Percentiles rank a stretch among this genome's conserved stretches.
Evolutionary conservation across 176 grass and related monocot genomes (phyloP).

Genomic region (Poa pratensis): DNA sequence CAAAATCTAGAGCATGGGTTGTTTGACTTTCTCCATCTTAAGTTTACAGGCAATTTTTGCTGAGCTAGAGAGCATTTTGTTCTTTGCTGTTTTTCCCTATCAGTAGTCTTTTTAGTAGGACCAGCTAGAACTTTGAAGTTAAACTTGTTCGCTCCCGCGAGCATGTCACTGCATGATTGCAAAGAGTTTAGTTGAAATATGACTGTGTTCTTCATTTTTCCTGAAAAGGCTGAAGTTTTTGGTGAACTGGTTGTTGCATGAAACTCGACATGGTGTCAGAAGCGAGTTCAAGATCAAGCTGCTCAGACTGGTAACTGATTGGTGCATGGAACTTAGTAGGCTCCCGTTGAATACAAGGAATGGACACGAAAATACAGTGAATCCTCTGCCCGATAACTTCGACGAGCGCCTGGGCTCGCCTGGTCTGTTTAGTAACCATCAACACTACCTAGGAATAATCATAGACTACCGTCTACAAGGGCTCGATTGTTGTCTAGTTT

Average conservation of each 20-base stretch:
- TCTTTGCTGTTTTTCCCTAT: too few relatives aligned
- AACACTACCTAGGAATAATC: constrained; percentile 20
- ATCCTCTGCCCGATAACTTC: neutral
- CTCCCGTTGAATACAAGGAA: too few relatives aligned
- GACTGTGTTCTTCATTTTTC: neutral
- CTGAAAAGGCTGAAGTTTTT: neutral
- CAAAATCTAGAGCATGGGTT: constrained; percentile 2
- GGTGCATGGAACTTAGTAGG: too few relatives aligned
- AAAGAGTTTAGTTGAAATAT: neutral
- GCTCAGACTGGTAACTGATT: too few relatives aligned
- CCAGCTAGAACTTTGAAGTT: neutral
- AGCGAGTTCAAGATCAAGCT: neutral
- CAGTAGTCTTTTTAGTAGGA: neutral
- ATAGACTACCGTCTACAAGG: neutral
- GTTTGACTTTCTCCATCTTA: neutral
- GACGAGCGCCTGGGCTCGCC: neutral
- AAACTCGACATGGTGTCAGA: too few relatives aligned
- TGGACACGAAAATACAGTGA: neutral
- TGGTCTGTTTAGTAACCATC: neutral
- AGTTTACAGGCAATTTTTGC: neutral
- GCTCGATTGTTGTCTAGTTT: neutral
- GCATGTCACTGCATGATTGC: neutral
- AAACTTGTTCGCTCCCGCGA: neutral
- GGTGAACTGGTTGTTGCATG: neutral
- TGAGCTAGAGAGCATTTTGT: neutral